These are phyloP conservation scores for Dendrocalamus sinicus DNA, from an alignment of 176 grass and related monocot genomes.

Conservation along the genomic window DNA sequence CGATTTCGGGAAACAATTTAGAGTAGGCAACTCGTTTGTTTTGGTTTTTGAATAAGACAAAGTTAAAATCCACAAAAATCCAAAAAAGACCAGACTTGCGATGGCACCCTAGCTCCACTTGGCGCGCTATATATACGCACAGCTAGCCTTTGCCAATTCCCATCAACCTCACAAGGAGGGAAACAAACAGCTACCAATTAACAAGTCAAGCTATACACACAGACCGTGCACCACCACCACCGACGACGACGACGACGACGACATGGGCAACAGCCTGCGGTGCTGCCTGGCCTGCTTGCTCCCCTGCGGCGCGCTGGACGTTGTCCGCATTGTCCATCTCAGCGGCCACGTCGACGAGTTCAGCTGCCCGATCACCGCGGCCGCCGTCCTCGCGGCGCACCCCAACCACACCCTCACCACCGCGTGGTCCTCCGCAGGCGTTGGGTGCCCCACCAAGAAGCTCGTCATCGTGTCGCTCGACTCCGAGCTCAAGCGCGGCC, in stretches of 20 bases:
- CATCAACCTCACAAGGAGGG: slow-evolving; percentile 25
- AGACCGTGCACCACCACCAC: not conserved
- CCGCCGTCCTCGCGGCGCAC: slow-evolving; percentile 68
- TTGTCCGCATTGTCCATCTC: slow-evolving; percentile 85
- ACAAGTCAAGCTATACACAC: slow-evolving; percentile 19
- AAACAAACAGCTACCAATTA: slow-evolving; percentile 30
- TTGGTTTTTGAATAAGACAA: too few relatives aligned
- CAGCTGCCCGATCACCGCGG: slow-evolving; percentile 61
- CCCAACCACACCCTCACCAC: slow-evolving; percentile 85
- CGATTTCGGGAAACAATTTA: too few relatives aligned
- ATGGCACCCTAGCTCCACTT: slow-evolving; percentile 42
- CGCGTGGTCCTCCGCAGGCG: slow-evolving; percentile 67
- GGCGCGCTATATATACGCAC: slow-evolving; percentile 53
- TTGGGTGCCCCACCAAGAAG: slow-evolving; percentile 59
- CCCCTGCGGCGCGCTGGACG: slow-evolving; percentile 89
- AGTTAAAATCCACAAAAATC: too few relatives aligned
- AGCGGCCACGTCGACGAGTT: slow-evolving; percentile 88
- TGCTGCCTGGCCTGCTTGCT: slow-evolving; percentile 88
- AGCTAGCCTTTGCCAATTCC: not conserved
- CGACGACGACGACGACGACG: not conserved
- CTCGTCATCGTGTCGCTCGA: slow-evolving; percentile 81
- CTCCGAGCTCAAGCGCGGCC: slow-evolving; percentile 87
- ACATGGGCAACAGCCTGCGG: slow-evolving; percentile 92
- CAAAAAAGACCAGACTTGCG: not conserved
- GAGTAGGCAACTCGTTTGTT: too few relatives aligned